phyloP scores from a whole-genome alignment of 257 asterid genomes.

The Fraxinus anomala region DNA sequence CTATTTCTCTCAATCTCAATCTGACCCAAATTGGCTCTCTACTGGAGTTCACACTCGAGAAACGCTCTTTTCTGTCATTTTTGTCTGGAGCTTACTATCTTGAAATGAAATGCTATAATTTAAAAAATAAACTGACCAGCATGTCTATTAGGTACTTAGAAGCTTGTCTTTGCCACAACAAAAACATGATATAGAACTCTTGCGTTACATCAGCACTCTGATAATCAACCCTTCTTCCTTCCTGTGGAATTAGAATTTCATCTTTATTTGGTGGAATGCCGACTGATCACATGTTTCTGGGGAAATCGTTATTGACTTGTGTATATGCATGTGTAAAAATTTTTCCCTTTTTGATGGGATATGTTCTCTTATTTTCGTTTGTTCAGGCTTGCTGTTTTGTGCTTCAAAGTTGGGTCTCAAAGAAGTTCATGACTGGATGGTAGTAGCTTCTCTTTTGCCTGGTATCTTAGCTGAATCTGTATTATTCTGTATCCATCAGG shows the following conservation, averaged over 20 bases:
- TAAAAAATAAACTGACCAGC: background rate
- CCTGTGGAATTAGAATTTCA: background rate
- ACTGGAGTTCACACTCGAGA: background rate
- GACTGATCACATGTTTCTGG: slow-evolving; percentile 15
- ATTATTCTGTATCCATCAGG: background rate
- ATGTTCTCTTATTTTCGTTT: slow-evolving; percentile 23
- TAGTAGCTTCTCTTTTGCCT: slow-evolving; percentile 34
- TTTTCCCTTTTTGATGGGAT: slow-evolving; percentile 13
- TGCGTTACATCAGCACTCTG: background rate
- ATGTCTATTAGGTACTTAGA: background rate
- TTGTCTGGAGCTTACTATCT: background rate
- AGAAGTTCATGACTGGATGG: slow-evolving; percentile 99
- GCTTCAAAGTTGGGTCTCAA: slow-evolving; percentile 91
- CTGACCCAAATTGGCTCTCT: background rate
- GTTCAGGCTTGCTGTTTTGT: slow-evolving; percentile 87
- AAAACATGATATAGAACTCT: background rate
- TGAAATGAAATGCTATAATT: background rate
- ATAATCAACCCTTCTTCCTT: background rate
- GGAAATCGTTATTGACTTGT: background rate
- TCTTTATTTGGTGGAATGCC: slow-evolving; percentile 3
- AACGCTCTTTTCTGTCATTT: background rate
- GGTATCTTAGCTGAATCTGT: slow-evolving; percentile 13
- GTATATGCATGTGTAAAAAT: background rate
- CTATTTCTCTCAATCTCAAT: background rate
- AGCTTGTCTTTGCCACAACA: background rate